Percentiles rank a stretch among this genome's conserved stretches.
Evolutionary conservation across 2,329 filamentous ascomycete genomes (phyloP).

Genomic region (Fusarium sp.): DNA sequence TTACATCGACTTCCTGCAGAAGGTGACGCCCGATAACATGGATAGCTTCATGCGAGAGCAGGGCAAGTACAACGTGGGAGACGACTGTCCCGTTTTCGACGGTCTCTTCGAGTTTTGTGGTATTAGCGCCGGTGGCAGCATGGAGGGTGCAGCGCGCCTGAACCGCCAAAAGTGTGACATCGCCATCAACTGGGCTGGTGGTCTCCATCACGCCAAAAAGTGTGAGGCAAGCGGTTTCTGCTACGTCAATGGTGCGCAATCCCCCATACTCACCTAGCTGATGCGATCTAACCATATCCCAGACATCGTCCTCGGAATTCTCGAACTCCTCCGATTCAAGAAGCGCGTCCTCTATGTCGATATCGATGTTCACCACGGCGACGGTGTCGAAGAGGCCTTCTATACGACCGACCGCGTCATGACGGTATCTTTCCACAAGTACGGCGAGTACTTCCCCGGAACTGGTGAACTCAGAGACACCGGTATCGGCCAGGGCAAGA

Average conservation of each 20-base stretch:
- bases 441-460: conserved; percentile 94
- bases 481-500: conserved; percentile 87
- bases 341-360: conserved; percentile 98
- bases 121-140: conserved; percentile 91
- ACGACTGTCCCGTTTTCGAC: conserved; percentile 97
- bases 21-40: conserved; percentile 99
- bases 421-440: conserved; percentile 96
- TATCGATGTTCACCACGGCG: conserved; percentile 93
- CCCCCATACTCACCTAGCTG: not conserved
- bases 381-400: conserved; percentile 93
- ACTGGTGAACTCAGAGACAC: conserved; percentile 90
- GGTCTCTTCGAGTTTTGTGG: conserved; percentile 97
- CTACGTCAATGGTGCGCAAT: conserved; percentile 87
- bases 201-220: conserved; percentile 97
- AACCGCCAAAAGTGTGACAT: conserved; percentile 95
- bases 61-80: conserved; percentile 92
- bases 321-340: conserved; percentile 90
- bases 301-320: conserved; percentile 96
- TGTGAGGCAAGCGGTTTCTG: conserved; percentile 97
- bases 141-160: conserved; percentile 91
- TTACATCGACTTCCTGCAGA: conserved; percentile 94
- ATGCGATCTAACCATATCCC: conserved; percentile 34
- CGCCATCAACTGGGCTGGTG: conserved; percentile 98
- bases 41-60: conserved; percentile 92
- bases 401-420: conserved; percentile 94